These are phyloP conservation scores for Caryopteris hybrid DNA, from an alignment of 305 asterid genomes.

Conservation along the genomic window DNA sequence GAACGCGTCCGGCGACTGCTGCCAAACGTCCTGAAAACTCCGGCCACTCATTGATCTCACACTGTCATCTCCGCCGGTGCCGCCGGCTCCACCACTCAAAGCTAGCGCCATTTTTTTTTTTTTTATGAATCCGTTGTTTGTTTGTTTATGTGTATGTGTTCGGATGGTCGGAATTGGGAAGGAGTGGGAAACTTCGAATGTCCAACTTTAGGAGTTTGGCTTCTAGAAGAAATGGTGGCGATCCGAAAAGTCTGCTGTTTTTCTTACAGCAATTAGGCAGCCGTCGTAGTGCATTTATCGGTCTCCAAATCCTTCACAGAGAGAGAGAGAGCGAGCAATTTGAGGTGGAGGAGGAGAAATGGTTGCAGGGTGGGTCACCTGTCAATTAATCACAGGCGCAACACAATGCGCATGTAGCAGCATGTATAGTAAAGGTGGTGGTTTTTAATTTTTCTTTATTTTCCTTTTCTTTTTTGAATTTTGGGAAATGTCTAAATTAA, in stretches of 20 bases:
- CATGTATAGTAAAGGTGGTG: too few relatives aligned
- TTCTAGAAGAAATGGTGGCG: neutral
- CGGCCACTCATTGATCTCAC: slow-evolving; percentile 14
- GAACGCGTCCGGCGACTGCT: slow-evolving; percentile 27
- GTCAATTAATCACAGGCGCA: too few relatives aligned
- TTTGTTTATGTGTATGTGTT: neutral
- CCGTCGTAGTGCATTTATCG: neutral
- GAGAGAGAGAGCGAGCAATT: neutral
- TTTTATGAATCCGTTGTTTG: neutral
- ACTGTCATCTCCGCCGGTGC: slow-evolving; percentile 24
- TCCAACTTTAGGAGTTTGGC: neutral
- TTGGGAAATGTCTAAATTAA: too few relatives aligned
- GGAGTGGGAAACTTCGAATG: neutral
- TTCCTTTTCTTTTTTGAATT: too few relatives aligned
- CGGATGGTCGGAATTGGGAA: neutral
- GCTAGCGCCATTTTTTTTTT: slow-evolving; percentile 16
- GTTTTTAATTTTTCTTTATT: too few relatives aligned
- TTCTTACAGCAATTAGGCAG: neutral
- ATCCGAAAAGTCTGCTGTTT: neutral
- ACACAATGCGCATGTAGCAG: too few relatives aligned
- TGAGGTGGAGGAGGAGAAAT: too few relatives aligned
- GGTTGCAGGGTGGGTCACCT: too few relatives aligned
- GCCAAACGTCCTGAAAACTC: slow-evolving; percentile 19
- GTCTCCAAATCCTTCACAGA: neutral
- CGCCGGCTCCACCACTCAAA: neutral